Conservation (phyloP, 805 yeast genomes). For the Candida khao-thaluensis region DNA sequence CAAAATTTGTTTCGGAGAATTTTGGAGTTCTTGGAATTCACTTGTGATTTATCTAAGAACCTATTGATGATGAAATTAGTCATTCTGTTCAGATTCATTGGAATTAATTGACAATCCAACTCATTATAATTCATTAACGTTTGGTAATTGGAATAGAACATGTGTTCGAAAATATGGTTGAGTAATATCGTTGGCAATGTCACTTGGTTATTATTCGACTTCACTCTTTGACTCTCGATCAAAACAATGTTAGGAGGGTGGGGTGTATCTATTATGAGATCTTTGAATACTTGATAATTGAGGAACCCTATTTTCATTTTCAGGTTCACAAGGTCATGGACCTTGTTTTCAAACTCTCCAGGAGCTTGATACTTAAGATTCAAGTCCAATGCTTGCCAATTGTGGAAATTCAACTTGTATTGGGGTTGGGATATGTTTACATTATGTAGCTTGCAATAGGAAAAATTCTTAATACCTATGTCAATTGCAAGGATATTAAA, state of each 20-base stretch:
- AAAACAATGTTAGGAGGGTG: slow-evolving; percentile 22
- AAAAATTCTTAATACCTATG: slow-evolving; percentile 42
- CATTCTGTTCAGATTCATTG: slow-evolving; percentile 38
- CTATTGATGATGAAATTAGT: slow-evolving; percentile 39
- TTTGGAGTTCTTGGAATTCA: slow-evolving; percentile 14
- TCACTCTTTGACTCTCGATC: slow-evolving; percentile 41
- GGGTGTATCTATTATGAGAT: slow-evolving; percentile 14
- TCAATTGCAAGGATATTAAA: slow-evolving; percentile 31
- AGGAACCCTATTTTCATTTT: slow-evolving; percentile 13
- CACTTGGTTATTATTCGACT: slow-evolving; percentile 30
- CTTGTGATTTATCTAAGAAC: slow-evolving; percentile 21
- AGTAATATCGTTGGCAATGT: slow-evolving; percentile 40
- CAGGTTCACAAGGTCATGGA: slow-evolving; percentile 9
- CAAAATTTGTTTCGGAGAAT: slow-evolving; percentile 8
- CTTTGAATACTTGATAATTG: slow-evolving; percentile 19
- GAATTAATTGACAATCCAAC: slow-evolving; percentile 25
- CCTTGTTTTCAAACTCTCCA: slow-evolving; percentile 5
- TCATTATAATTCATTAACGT: slow-evolving; percentile 14
- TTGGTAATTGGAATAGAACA: slow-evolving; percentile 31
- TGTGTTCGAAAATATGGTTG: slow-evolving; percentile 39
- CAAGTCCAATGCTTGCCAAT: slow-evolving; percentile 19
- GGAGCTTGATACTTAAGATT: slow-evolving; percentile 6
- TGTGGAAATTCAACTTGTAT: slow-evolving; percentile 6
- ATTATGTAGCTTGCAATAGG: slow-evolving; percentile 28
- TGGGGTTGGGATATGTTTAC: slow-evolving; percentile 8